Base-by-base conservation (phyloP, 306 rosid species). In the Begonia masoniana region DNA sequence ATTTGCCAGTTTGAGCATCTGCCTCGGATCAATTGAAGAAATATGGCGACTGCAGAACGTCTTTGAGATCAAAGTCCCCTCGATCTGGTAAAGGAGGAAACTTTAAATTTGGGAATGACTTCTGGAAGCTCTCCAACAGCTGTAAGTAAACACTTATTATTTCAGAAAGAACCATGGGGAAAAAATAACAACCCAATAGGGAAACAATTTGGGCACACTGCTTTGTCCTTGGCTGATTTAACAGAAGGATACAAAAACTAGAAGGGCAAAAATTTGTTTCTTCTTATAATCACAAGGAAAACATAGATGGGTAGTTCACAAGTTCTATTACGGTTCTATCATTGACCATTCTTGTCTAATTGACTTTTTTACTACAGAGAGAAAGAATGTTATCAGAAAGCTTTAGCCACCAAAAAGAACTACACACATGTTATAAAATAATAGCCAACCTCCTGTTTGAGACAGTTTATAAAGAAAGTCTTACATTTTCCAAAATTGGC, bases 401-500 rank as follows among this genome's bases (percentile, higher is more conserved):
- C 39, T 31, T 31, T 4, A 31, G 39, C 39, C 39, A 7, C 39
- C 39, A 31, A 31, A 31, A 31, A 21, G 3, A 21, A 21, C 24
- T 21, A 7, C 39, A 7, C 36, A 26, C 39, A 31, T 31, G 7
- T 31, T 31, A 31, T 31, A 21, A 21, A 21, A 21, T 2, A 21
- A 3, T 21, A 21, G 24, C 4, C 24, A 2, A 2, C 2, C 39
- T 31, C 39, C 39, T 31, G 39, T 31, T 31, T 31, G 39, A 31
- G 39, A 31, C 9, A 31, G 31, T 12, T 14, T 16, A 52, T 39
- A 49, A 19, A 26, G 64, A 70, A 60, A 51, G 59, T 56, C 91
- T 70, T 76, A 91, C 99, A 68, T 91, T 71, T 77, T 86, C 99
- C 55, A 86, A 62, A 65, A 86, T 66, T 12, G 99, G 96, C 43